phyloP scores from a whole-genome alignment of 2,329 filamentous ascomycete genomes.

The Coniella vitis region DNA sequence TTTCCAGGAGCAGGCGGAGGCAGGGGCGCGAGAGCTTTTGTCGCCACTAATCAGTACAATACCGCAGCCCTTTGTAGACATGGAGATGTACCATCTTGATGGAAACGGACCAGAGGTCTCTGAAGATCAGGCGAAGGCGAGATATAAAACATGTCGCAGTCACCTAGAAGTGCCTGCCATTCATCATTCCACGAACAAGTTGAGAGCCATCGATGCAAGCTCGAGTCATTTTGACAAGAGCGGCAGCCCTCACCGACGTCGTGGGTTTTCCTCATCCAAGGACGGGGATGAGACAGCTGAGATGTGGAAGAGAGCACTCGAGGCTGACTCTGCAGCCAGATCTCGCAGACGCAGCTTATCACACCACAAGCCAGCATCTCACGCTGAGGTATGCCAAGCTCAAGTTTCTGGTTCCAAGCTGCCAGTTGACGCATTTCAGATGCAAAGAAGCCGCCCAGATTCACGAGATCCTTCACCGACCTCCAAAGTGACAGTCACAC shows the following conservation, averaged over 20 bases:
- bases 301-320: slow-evolving; percentile 16
- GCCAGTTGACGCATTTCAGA: background rate
- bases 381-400: background rate
- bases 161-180: slow-evolving; percentile 7
- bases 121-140: background rate
- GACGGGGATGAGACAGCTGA: slow-evolving; percentile 14
- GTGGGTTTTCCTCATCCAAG: slow-evolving; percentile 13
- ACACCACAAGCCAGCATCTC: background rate
- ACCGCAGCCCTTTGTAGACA: slow-evolving; percentile 24
- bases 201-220: background rate
- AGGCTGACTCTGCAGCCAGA: slow-evolving; percentile 13
- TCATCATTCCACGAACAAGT: background rate
- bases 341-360: slow-evolving; percentile 8
- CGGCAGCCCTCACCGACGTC: background rate
- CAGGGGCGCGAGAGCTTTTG: slow-evolving; percentile 23
- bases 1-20: slow-evolving; percentile 21
- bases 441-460: background rate
- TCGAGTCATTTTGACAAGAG: background rate
- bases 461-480: slow-evolving; percentile 5
- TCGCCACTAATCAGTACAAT: slow-evolving; percentile 30
- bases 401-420: background rate
- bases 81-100: slow-evolving; percentile 18
- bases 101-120: slow-evolving; percentile 2
- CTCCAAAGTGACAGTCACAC: background rate
- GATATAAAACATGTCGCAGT: background rate